A percentile compares a stretch with the other conserved stretches of the same genome.
Conservation (phyloP, 2,329 filamentous ascomycete genomes). For the Cylindrodendrum hubeiense region DNA sequence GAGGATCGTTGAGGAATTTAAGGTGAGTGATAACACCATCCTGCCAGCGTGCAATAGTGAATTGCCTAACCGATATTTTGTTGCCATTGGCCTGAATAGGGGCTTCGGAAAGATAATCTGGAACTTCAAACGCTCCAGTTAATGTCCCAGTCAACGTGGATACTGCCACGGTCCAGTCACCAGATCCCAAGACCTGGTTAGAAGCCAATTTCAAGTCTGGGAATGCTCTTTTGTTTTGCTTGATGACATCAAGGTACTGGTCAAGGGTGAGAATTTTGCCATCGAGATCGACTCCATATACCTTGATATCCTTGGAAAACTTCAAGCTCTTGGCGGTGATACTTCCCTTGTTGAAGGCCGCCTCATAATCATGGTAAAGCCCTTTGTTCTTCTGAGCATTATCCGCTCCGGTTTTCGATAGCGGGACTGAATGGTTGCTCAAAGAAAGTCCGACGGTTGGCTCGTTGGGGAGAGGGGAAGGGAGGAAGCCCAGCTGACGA, state of each 20-base stretch:
- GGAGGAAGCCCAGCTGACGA: constrained; percentile 7
- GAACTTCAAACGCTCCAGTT: neutral
- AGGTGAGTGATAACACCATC: too few species aligned
- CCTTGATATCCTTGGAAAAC: neutral
- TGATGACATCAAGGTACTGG: neutral
- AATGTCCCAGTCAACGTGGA: constrained; percentile 8
- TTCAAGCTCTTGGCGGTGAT: neutral
- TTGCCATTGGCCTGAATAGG: neutral
- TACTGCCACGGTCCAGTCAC: constrained; percentile 12
- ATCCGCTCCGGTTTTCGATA: neutral
- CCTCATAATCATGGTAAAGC: neutral
- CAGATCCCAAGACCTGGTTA: constrained; percentile 1
- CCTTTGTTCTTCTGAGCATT: neutral
- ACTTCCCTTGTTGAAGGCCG: neutral
- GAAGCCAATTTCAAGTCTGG: constrained; percentile 4
- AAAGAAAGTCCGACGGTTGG: too few species aligned
- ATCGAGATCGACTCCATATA: neutral
- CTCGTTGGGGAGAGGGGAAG: neutral
- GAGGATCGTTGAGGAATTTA: too few species aligned
- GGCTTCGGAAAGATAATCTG: neutral
- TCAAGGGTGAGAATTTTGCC: neutral
- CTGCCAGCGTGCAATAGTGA: constrained; percentile 7
- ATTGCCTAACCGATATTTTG: neutral
- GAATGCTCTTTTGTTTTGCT: neutral
- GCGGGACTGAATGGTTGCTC: too few species aligned